phyloP scores from a whole-genome alignment of 352 stramenopile species.

The Phytopythium aichiense region DNA sequence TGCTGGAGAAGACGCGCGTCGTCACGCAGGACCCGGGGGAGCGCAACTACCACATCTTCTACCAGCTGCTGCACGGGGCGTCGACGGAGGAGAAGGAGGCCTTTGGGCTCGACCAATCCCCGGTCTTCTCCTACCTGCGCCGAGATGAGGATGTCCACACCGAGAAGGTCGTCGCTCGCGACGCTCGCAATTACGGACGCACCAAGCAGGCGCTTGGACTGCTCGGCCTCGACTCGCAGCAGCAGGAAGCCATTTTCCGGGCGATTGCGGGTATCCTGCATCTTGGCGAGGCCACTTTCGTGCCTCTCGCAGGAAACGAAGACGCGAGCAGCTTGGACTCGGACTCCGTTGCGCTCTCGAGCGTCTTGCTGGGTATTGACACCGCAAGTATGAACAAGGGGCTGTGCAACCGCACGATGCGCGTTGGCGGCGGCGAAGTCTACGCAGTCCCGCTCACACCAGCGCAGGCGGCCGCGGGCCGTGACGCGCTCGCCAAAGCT shows the following conservation, averaged over 20 bases:
- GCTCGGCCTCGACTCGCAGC: constrained; percentile 44
- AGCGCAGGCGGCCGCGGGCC: constrained; percentile 71
- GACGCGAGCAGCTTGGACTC: constrained; percentile 40
- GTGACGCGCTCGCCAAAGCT: constrained; percentile 93
- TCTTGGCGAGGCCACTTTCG: constrained; percentile 67
- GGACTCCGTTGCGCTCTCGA: constrained; percentile 38
- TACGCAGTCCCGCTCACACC: constrained; percentile 59
- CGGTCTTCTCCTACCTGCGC: constrained; percentile 50
- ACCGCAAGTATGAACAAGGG: constrained; percentile 45
- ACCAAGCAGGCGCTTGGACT: constrained; percentile 56
- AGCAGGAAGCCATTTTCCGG: constrained; percentile 67
- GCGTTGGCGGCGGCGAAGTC: constrained; percentile 52
- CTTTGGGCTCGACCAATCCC: constrained; percentile 28
- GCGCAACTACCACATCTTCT: constrained; percentile 97
- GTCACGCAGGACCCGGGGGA: constrained; percentile 89
- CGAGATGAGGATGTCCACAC: constrained; percentile 21
- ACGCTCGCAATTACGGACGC: constrained; percentile 53
- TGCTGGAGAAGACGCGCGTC: constrained; percentile 95
- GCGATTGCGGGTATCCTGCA: constrained; percentile 74
- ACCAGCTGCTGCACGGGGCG: constrained; percentile 76
- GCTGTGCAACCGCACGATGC: constrained; percentile 67
- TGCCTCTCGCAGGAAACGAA: constrained; percentile 40
- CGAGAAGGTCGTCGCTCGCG: constrained; percentile 14
- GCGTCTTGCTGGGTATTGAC: constrained; percentile 45
- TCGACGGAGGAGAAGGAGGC: constrained; percentile 33